Base-by-base conservation (phyloP, 139 green algal species). In the Parachlorella kessleri region DNA sequence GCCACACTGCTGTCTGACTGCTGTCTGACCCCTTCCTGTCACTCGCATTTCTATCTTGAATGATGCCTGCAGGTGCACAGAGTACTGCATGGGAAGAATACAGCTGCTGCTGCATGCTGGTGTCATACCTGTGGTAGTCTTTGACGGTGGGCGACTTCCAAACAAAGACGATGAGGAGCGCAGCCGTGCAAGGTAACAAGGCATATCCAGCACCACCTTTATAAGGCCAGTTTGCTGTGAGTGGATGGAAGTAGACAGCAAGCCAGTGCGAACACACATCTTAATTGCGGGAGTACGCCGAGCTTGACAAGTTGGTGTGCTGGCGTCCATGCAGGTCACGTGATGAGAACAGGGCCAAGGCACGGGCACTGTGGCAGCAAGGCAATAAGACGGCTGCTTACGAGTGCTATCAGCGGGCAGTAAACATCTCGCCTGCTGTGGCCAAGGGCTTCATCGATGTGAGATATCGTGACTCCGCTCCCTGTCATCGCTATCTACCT, bases 131-230 rank as follows among this genome's bases (percentile, higher is more conserved):
- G 38, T 98, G 3, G 73, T 99, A 24, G 92, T 99, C 18, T 98
- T 99, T 82, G 96, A 99, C 79, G 96, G 96, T 10, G 95, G 90
- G 18, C 77, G 80, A 9, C 87, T 99, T 65, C 96, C 96, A 7
- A 92, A 93, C 72, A 99, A 99, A 77, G 83, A 70, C 1, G 83
- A 90, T 0, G 95, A 99, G 77, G 94, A 99, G 84, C 83, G 77
- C 0, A 84, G 76, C 37, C 82, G 96, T 0, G 64, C 48, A 59
- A 59, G 48, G 48, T n/a, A n/a, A n/a, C 48, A 59, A 59, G 48
- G 21, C 48, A 18, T 59, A 28, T 59, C 21, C 48, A 59, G 21
- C n/a, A n/a, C n/a, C n/a, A n/a, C n/a, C n/a, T n/a, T n/a, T n/a
- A n/a, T n/a, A n/a, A n/a, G n/a, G n/a, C n/a, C n/a, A n/a, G n/a